A percentile compares a stretch with the other conserved stretches of the same genome.
These are phyloP conservation scores for Moringa oleifera DNA, from an alignment of 345 rosid genomes.

Conservation along the genomic window DNA sequence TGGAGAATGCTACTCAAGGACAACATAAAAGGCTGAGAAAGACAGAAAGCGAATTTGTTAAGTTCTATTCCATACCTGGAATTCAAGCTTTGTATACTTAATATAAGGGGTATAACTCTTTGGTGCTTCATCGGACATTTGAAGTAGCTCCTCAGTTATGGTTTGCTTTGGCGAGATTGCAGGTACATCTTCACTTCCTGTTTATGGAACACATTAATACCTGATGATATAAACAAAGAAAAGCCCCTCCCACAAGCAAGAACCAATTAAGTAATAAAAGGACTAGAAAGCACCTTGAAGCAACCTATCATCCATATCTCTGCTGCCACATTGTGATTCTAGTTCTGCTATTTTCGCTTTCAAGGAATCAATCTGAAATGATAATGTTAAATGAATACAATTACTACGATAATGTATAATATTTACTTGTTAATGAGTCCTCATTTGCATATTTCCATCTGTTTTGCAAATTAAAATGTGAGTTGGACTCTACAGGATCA, in stretches of 20 bases:
- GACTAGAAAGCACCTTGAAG: conserved; percentile 21
- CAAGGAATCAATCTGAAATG: conserved; percentile 52
- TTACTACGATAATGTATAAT: too few species aligned
- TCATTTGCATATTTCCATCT: neutral
- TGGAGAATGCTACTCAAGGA: neutral
- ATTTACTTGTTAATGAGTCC: too few species aligned
- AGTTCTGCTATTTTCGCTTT: conserved; percentile 65
- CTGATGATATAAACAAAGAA: neutral
- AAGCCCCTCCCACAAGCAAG: neutral
- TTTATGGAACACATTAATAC: conserved; percentile 19
- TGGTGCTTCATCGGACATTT: conserved; percentile 27
- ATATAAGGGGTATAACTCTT: conserved; percentile 70
- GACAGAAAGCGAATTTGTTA: neutral
- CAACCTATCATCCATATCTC: conserved; percentile 18
- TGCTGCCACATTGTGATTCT: conserved; percentile 35
- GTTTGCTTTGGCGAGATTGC: conserved; percentile 19
- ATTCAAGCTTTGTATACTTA: conserved; percentile 86
- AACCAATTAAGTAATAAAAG: conserved; percentile 9
- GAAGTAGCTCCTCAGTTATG: conserved; percentile 25
- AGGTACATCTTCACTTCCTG: conserved; percentile 39
- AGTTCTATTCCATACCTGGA: conserved; percentile 45
- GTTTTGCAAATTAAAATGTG: neutral
- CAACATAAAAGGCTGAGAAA: conserved; percentile 1
- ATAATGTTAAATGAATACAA: neutral
- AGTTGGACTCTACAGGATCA: neutral